Base-by-base conservation (phyloP, 2,329 filamentous ascomycete species). In the Cladosporium sp. region DNA sequence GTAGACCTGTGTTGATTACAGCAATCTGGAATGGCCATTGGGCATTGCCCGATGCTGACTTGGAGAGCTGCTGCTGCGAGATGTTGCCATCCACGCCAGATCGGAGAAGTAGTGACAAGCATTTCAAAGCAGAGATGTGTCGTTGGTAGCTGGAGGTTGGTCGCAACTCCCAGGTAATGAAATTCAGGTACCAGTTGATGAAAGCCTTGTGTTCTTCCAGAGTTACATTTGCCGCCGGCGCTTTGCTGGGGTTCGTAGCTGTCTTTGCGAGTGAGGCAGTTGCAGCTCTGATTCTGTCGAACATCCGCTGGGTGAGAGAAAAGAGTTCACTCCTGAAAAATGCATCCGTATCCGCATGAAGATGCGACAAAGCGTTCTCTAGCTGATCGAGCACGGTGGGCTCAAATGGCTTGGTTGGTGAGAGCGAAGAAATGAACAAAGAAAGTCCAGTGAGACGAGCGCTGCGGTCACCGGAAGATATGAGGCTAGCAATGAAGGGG, bases 61-160 rank as follows among this genome's bases (percentile, higher is more conserved):
- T 80, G 0, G 71, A 72, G 12, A 73, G 66, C 18, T 64, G 56
- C 1, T 63, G 52, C 7, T 60, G 50, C 3, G 68, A 63, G 15
- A 79, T 66, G 5, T 65, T 64, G 7, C 73, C 62, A 54, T 86
- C 85, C n/a, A 86, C 72, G 22, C 86, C 86, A 37, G 86, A 82
- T 52, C 80, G 80, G 5, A 90, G 68, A n/a, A 92, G 72, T 47
- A 85, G 76, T 1, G 73, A 74, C 22, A 92, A 69, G 1, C 86
- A 83, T 61, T 85, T 89, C 4, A 97, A 68, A 2, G 89, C 83
- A 2, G 87, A 88, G 41, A 91, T 87, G 59, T 96, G 92, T 6
- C 90, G 82, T 64, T 95, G 91, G 63, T 97, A 99, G 9, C 91
- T 93, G 13, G 88, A 83, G 1, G 86, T 91, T 2, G 90, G 84